Percentiles rank a stretch among this genome's conserved stretches.
Conservation (phyloP, 441 rosid species). For the Adansonia madagascariensis region DNA sequence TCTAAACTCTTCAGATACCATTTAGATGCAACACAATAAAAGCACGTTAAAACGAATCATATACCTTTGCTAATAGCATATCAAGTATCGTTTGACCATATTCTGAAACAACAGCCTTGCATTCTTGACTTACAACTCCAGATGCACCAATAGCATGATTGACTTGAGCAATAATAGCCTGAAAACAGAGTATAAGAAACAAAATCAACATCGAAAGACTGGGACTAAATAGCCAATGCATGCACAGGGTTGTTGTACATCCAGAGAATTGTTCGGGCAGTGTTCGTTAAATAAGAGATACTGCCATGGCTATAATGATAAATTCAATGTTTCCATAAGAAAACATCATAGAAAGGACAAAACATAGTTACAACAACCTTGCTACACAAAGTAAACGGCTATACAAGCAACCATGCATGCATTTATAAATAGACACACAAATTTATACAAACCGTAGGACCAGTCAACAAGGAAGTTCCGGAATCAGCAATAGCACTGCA, state of each 20-base stretch:
- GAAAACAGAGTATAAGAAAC: constrained; percentile 18
- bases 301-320: background rate
- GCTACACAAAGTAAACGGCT: background rate
- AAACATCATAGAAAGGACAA: constrained; percentile 13
- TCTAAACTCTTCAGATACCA: background rate
- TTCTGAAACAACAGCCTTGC: constrained; percentile 71
- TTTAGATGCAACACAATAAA: background rate
- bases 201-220: background rate
- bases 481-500: constrained; percentile 86
- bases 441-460: constrained; percentile 66
- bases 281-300: background rate
- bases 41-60: constrained; percentile 21
- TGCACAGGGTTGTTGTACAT: background rate
- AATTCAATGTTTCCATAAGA: background rate
- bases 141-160: constrained; percentile 87
- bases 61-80: constrained; percentile 65
- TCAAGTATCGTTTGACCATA: constrained; percentile 67
- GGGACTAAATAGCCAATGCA: background rate
- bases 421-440: background rate
- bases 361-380: background rate
- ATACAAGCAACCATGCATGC: background rate
- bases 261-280: background rate
- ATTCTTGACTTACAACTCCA: constrained; percentile 77
- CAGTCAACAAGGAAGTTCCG: constrained; percentile 84
- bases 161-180: constrained; percentile 68